Base-by-base conservation (phyloP, 2,329 filamentous ascomycete genomes). In the Arthroderma uncinatum region DNA sequence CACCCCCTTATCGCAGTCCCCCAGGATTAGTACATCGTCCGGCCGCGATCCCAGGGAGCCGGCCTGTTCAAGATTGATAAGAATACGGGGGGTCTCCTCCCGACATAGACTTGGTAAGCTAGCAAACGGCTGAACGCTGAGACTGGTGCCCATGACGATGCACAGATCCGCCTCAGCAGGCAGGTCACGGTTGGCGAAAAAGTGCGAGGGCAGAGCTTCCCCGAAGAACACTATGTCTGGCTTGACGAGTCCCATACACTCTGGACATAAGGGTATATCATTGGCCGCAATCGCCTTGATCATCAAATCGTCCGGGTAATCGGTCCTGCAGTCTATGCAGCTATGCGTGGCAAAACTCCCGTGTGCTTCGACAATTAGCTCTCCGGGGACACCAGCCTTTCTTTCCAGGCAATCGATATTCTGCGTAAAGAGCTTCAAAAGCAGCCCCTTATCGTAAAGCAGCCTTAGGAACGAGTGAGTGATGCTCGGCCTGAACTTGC, bases 331-430 rank as follows among this genome's bases (percentile, higher is more conserved):
- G 23, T 95, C 89, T 65, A 97, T 91, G 70, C 93, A 98, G 62
- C 85, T 81, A 73, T 97, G 92, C 0, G 81, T 82, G 21, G 92
- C 92, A 69, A 97, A 98, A 69, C 89, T 95, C 48, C 93, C 93
- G 70, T 98, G 93, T 0, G 93, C 93, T 72, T 97, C 92, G 33
- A 98, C 79, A 53, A 98, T 91, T 70, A 81, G 84, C 1, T 92
- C 83, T 0, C 76, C 79, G 0, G 90, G 87, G 0, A 98, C 84
- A 25, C 93, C 93, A 10, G 92, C 93, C 63, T 82, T 79, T 21
- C 91, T 82, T 73, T 98, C 93, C 10, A 98, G 79, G 66, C 90
- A 95, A 74, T 98, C 93, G 63, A 98, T 97, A 67, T 98, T 98
- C 68, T 98, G 93, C 0, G 93, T 96, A 71, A 97, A 98, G 55